phyloP scores from a whole-genome alignment of 176 grass and related monocot species.

The Carex myosuroides region DNA sequence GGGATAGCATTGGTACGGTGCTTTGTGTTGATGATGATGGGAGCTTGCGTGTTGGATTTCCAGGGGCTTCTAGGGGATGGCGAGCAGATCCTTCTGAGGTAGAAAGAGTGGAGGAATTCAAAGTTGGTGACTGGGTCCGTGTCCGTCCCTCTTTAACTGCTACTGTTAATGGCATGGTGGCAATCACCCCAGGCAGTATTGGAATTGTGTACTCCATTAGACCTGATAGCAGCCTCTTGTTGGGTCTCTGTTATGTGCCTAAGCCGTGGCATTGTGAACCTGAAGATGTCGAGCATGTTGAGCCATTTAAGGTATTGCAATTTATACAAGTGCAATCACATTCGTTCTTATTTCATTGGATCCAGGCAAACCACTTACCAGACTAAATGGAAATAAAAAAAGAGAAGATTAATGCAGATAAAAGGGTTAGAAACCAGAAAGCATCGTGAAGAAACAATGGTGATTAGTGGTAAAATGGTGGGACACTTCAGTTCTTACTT shows the following conservation, averaged over 20 bases:
- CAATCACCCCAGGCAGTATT: conserved; percentile 88
- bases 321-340: not conserved
- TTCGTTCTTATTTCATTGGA: not conserved
- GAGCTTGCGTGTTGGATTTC: conserved; percentile 94
- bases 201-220: conserved; percentile 92
- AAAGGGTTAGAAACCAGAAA: not conserved
- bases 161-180: conserved; percentile 86
- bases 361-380: not conserved
- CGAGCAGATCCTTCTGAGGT: conserved; percentile 99
- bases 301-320: conserved; percentile 71
- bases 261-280: conserved; percentile 95
- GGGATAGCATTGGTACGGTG: conserved; percentile 95
- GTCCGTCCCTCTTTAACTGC: conserved; percentile 62
- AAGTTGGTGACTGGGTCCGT: conserved; percentile 90
- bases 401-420: not conserved
- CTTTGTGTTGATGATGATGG: conserved; percentile 99
- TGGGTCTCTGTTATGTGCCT: conserved; percentile 89
- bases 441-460: not conserved
- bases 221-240: conserved; percentile 92
- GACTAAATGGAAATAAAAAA: not conserved
- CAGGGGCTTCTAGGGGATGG: conserved; percentile 98
- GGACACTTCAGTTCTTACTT: not conserved
- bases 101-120: conserved; percentile 98
- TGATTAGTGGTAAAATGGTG: not conserved
- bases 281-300: conserved; percentile 97